Conservation (phyloP, 768 basidiomycete species). For the Gymnopilus dilepis region DNA sequence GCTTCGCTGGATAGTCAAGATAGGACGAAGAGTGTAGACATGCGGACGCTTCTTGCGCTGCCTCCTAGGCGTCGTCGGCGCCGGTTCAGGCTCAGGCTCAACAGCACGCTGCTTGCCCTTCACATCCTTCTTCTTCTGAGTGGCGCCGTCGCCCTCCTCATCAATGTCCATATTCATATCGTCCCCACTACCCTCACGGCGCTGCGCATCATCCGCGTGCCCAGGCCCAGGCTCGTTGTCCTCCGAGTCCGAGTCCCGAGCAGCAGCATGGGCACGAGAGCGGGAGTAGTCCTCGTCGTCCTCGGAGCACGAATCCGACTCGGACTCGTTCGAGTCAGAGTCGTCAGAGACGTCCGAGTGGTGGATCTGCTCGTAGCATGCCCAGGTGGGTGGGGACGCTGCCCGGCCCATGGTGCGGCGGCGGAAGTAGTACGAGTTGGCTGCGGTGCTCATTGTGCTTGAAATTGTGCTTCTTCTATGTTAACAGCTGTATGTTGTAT, state of each 20-base stretch:
- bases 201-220: slow-evolving; percentile 19
- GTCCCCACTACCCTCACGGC: slow-evolving; percentile 27
- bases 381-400: slow-evolving; percentile 86
- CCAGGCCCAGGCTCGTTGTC: slow-evolving; percentile 36
- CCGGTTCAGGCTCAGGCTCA: slow-evolving; percentile 63
- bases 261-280: background rate
- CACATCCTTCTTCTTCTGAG: slow-evolving; percentile 57
- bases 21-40: slow-evolving; percentile 73
- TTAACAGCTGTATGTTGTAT: too few species aligned
- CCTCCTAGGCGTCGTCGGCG: slow-evolving; percentile 33
- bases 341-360: slow-evolving; percentile 68
- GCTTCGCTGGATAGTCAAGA: slow-evolving; percentile 84
- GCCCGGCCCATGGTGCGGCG: slow-evolving; percentile 80
- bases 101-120: slow-evolving; percentile 85
- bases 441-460: slow-evolving; percentile 43
- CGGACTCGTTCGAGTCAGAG: slow-evolving; percentile 33
- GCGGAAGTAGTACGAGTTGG: slow-evolving; percentile 58
- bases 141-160: slow-evolving; percentile 38
- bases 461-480: background rate
- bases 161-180: slow-evolving; percentile 64
- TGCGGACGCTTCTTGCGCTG: slow-evolving; percentile 61
- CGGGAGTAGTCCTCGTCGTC: slow-evolving; percentile 68
- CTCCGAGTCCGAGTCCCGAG: slow-evolving; percentile 36
- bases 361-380: slow-evolving; percentile 90
- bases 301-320: slow-evolving; percentile 72